These are phyloP conservation scores for Leccinellum rugosiceps DNA, from an alignment of 768 basidiomycete genomes.

Conservation along the genomic window DNA sequence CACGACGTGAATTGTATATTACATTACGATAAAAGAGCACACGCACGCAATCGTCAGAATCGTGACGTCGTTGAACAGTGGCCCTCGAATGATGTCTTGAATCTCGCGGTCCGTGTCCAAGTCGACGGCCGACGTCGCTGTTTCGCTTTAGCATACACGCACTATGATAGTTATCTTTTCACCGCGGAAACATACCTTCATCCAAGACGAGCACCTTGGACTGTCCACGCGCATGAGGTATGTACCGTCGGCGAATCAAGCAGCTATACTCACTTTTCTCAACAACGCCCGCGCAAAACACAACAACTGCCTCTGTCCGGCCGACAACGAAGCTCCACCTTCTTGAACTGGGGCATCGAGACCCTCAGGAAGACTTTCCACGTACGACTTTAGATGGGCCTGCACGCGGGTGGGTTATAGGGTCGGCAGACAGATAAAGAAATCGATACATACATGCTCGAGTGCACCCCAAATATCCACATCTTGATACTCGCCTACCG, in stretches of 20 bases:
- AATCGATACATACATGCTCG: conserved; percentile 44
- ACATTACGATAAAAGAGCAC: not conserved
- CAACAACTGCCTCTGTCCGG: conserved; percentile 84
- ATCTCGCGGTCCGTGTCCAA: conserved; percentile 86
- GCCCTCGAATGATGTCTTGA: conserved; percentile 82
- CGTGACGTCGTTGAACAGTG: conserved; percentile 73
- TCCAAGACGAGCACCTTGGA: conserved; percentile 91
- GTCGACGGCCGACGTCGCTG: conserved; percentile 87
- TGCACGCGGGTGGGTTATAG: conserved; percentile 17
- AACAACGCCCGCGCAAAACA: conserved; percentile 87
- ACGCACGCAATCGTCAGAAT: conserved; percentile 85
- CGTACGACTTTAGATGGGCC: conserved; percentile 67
- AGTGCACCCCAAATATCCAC: conserved; percentile 86
- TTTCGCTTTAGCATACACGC: not conserved
- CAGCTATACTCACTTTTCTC: conserved; percentile 51
- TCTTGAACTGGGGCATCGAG: conserved; percentile 75
- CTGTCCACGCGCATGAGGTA: conserved; percentile 29
- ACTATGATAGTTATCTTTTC: not conserved
- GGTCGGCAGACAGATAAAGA: too few species aligned
- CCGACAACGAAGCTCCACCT: conserved; percentile 76
- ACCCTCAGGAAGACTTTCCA: conserved; percentile 60
- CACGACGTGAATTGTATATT: not conserved
- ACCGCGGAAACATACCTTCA: conserved; percentile 53
- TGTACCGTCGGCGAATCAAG: not conserved
- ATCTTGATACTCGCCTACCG: conserved; percentile 70